Evolutionary conservation across 108 stramenopile genomes (phyloP), one percentile per base, ranked within the genome.

Genomic region (Cyclotella sp.): DNA sequence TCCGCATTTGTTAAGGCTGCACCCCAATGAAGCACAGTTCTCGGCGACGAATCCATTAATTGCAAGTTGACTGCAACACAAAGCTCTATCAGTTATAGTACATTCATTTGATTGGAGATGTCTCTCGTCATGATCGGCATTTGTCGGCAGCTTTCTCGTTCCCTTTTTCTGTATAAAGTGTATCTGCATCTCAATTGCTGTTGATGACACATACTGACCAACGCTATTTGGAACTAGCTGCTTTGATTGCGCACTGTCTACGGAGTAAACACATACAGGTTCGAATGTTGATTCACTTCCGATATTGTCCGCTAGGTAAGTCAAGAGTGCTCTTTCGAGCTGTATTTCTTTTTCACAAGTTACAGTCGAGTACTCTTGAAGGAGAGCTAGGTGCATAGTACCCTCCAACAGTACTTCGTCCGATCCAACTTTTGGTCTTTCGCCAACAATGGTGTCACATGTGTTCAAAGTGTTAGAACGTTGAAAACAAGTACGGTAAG

Each of bases 401-500:
- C 68, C 68, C 7, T 4, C 13, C 9, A 53, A 3, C 1, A 68
- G 14, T 19, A 9, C 44, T 68, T 68, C 68, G 47, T 68, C 30
- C 10, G 24, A 13, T 3, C 16, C 29, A 26, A 54, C 30, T n/a
- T 30, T 39, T 11, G 68, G 68, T 45, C 52, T 27, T 24, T 16
- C 45, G 21, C 21, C 45, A 45, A 14, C 27, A 18, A 27, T 30
- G 9, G 28, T 53, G 39, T 45, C 18, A 68, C 52, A 42, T 22
- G 15, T 68, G 11, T 30, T 39, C 8, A 21, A 29, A 53, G 42
- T 26, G 19, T 11, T 19, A 0, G 51, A 21, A 52, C 68, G 68
- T 11, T 68, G 52, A 34, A 68, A 68, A 22, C 68, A 68, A 30
- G 68, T 53, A 39, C 68, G 68, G 29, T 68, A 68, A 26, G 42